Evolutionary conservation across 1,139 yeast species (phyloP).

Genomic region (Arxiozyma bovina): DNA sequence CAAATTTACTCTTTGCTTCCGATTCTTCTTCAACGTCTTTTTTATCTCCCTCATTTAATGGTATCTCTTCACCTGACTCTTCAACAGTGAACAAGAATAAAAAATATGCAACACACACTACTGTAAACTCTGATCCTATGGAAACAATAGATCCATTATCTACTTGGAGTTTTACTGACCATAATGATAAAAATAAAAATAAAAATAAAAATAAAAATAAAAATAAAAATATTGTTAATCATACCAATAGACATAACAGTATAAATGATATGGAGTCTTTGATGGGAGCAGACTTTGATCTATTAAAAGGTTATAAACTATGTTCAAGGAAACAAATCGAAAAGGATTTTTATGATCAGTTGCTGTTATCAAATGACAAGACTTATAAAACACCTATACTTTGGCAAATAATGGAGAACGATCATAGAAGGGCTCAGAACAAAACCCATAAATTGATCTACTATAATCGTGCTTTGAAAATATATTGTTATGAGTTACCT

Average conservation of each 20-base stretch:
- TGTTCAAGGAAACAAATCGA: background rate
- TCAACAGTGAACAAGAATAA: background rate
- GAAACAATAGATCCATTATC: background rate
- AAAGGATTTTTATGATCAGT: background rate
- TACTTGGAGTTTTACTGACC: background rate
- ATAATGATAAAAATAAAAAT: background rate
- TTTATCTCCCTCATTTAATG: background rate
- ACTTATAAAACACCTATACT: background rate
- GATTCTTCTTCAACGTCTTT: background rate
- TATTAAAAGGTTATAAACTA: background rate
- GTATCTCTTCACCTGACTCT: background rate
- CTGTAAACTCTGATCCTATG: background rate
- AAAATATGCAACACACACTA: background rate
- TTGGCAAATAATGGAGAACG: conserved; percentile 17
- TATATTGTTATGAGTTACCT: conserved; percentile 51
- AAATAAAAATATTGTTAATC: background rate
- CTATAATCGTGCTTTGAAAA: conserved; percentile 49
- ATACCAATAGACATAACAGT: background rate
- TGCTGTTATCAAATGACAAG: background rate
- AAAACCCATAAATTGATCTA: conserved; percentile 41
- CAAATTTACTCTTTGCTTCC: background rate
- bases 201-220: background rate
- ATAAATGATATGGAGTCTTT: background rate
- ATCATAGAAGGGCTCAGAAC: background rate
- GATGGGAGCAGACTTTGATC: background rate